Evolutionary conservation across 305 asterid species (phyloP).

Genomic region (Galium porrigens): DNA sequence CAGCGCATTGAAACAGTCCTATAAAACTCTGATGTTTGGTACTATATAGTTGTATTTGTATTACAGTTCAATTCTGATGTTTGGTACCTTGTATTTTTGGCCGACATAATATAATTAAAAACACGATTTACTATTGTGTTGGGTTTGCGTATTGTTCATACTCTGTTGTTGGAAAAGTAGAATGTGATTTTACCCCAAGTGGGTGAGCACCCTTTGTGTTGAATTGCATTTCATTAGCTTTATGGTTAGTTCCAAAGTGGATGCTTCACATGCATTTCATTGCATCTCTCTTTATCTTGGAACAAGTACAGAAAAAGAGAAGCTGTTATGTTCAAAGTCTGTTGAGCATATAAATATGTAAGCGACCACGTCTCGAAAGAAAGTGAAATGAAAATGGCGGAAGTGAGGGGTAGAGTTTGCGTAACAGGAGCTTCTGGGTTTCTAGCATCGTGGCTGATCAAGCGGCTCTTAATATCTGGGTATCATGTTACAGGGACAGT

Average conservation of each 20-base stretch:
- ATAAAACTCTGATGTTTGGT: too few species aligned
- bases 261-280: slow-evolving; percentile 19
- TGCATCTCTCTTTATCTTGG: background rate
- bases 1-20: slow-evolving; percentile 23
- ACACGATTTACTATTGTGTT: background rate
- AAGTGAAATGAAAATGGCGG: slow-evolving; percentile 14
- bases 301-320: background rate
- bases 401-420: slow-evolving; percentile 48
- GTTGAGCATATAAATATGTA: slow-evolving; percentile 4
- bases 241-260: slow-evolving; percentile 8
- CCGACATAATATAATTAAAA: background rate
- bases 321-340: background rate
- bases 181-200: background rate
- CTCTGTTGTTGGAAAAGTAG: background rate
- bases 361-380: background rate
- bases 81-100: background rate
- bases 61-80: background rate
- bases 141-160: background rate
- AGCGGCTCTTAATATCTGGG: slow-evolving; percentile 57
- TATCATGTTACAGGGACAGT: slow-evolving; percentile 69
- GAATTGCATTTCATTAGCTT: slow-evolving; percentile 1
- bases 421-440: slow-evolving; percentile 90
- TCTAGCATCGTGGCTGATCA: slow-evolving; percentile 76
- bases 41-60: background rate
- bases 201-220: background rate